These are phyloP conservation scores for Acacia concinna DNA, from an alignment of 331 rosid species.

Conservation along the genomic window DNA sequence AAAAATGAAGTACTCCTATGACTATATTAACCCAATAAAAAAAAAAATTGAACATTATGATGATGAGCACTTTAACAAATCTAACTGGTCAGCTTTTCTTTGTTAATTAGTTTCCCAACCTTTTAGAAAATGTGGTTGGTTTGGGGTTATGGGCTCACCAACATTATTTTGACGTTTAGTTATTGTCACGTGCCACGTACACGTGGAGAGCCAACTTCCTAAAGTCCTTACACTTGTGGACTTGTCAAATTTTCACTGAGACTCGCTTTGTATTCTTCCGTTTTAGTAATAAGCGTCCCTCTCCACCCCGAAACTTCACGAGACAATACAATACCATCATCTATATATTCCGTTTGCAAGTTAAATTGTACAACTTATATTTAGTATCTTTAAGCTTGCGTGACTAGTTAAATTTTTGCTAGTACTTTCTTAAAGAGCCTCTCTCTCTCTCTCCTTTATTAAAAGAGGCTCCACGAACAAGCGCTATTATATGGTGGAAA, in stretches of 20 bases:
- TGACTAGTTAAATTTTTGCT: not conserved
- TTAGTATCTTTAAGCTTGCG: not conserved
- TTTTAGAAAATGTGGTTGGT: not conserved
- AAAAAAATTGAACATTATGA: not conserved
- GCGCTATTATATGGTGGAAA: too few relatives aligned
- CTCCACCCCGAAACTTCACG: not conserved
- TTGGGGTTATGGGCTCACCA: not conserved
- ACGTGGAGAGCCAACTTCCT: not conserved
- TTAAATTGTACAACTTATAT: not conserved
- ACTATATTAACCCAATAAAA: not conserved
- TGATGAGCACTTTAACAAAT: not conserved
- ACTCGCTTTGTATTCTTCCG: not conserved
- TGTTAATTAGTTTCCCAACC: not conserved
- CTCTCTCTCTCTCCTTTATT: not conserved
- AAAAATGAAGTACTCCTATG: not conserved
- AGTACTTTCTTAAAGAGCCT: not conserved
- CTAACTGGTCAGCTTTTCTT: not conserved
- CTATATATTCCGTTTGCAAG: not conserved
- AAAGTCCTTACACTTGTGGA: not conserved
- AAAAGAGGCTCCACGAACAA: not conserved
- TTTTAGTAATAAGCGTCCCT: not conserved
- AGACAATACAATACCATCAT: not conserved
- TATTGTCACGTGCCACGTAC: not conserved
- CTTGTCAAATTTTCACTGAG: not conserved
- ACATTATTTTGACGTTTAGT: not conserved